phyloP scores from a whole-genome alignment of 2,329 filamentous ascomycete species.

The Sporothrix globosa region DNA sequence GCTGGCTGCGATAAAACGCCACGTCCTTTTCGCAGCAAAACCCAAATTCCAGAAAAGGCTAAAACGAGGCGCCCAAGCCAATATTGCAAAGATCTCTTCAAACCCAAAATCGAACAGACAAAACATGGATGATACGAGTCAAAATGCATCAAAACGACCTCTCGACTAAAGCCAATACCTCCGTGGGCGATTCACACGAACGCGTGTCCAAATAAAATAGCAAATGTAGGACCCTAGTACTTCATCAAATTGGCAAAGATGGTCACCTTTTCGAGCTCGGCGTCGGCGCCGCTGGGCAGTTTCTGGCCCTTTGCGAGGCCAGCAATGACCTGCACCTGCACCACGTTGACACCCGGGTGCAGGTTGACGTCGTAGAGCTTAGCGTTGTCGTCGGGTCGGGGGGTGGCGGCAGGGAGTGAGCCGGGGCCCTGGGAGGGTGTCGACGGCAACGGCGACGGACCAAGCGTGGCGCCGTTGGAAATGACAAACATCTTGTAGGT shows the following conservation, averaged over 20 bases:
- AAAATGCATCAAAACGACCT: no score
- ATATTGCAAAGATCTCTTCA: neutral
- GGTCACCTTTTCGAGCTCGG: slow-evolving; percentile 78
- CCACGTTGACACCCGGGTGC: slow-evolving; percentile 71
- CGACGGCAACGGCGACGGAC: slow-evolving; percentile 50
- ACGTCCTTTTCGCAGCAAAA: neutral
- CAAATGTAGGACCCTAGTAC: slow-evolving; percentile 42
- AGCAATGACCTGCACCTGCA: slow-evolving; percentile 78
- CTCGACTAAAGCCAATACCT: neutral
- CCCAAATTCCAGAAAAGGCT: neutral
- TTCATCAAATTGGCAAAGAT: slow-evolving; percentile 72
- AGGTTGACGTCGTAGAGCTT: slow-evolving; percentile 77
- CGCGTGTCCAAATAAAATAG: neutral
- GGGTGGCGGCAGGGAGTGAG: slow-evolving; percentile 38
- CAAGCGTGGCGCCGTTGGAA: slow-evolving; percentile 67
- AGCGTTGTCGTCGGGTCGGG: slow-evolving; percentile 51
- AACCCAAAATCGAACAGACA: neutral
- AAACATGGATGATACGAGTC: neutral
- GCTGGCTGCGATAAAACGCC: slow-evolving; percentile 4
- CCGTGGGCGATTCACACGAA: neutral
- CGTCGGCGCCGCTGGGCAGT: slow-evolving; percentile 60
- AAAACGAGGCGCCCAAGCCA: neutral
- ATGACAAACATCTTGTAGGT: slow-evolving; percentile 78
- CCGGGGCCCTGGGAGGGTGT: slow-evolving; percentile 59
- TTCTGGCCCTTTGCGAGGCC: slow-evolving; percentile 65